phyloP scores from a whole-genome alignment of 2,329 filamentous ascomycete genomes.

The Teratosphaeria nubilosa region DNA sequence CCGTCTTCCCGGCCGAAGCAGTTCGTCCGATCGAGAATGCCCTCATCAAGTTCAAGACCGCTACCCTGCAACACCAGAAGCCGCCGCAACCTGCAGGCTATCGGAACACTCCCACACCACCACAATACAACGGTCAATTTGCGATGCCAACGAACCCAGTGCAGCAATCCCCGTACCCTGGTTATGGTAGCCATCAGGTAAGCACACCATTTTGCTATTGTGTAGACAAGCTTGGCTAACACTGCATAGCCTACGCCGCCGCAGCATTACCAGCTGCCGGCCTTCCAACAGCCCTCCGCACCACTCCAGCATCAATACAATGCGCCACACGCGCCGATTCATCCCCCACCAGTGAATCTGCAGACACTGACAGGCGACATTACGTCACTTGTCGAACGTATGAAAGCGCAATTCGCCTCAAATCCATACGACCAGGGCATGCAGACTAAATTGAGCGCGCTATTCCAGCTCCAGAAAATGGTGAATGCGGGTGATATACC shows the following conservation, averaged over 20 bases:
- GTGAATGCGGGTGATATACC: constrained; percentile 55
- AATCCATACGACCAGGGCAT: constrained; percentile 67
- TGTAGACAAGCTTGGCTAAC: constrained; percentile 5
- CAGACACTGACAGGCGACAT: constrained; percentile 76
- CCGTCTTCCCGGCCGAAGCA: constrained; percentile 80
- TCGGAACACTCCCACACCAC: constrained; percentile 66
- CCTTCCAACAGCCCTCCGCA: constrained; percentile 9
- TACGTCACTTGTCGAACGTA: constrained; percentile 62
- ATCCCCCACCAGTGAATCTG: constrained; percentile 7
- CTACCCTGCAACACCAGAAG: constrained; percentile 51
- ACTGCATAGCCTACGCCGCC: constrained; percentile 3
- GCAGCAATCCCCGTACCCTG: constrained; percentile 25
- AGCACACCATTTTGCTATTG: background rate
- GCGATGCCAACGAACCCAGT: constrained; percentile 22
- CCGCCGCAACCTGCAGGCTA: constrained; percentile 44
- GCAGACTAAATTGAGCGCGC: constrained; percentile 70
- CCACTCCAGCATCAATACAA: constrained; percentile 12
- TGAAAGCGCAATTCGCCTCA: constrained; percentile 63
- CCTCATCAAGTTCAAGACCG: constrained; percentile 67
- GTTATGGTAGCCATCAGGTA: constrained; percentile 29
- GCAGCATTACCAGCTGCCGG: background rate
- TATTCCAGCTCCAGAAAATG: constrained; percentile 74
- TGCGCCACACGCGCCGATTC: background rate
- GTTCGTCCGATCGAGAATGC: constrained; percentile 90
- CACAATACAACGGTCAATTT: constrained; percentile 39